A percentile compares a stretch with the other conserved stretches of the same genome.
These are phyloP conservation scores for Fusarium pseudonygamai DNA, from an alignment of 2,329 filamentous ascomycete genomes.

Conservation along the genomic window DNA sequence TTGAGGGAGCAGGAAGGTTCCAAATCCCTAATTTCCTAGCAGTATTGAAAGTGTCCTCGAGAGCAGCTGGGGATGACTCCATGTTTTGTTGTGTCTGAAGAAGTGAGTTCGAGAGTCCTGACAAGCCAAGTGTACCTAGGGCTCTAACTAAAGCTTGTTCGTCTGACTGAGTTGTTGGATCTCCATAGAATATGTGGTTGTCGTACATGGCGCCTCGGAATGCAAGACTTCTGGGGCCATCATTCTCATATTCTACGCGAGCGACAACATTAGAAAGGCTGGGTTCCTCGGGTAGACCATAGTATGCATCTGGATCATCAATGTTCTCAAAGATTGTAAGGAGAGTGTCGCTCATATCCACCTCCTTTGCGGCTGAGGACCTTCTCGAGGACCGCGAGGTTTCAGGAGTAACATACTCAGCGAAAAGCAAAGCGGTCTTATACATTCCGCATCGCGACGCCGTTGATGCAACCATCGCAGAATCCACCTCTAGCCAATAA, in stretches of 20 bases:
- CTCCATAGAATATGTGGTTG: conserved; percentile 75
- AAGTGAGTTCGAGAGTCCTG: conserved; percentile 85
- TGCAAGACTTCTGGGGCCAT: conserved; percentile 86
- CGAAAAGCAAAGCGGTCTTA: conserved; percentile 84
- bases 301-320: conserved; percentile 96
- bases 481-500: conserved; percentile 88
- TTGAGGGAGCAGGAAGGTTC: conserved; percentile 82
- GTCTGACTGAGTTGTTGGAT: conserved; percentile 66
- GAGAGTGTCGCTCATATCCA: conserved; percentile 73
- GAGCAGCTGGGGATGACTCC: conserved; percentile 64
- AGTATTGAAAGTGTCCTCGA: conserved; percentile 80
- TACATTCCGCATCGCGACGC: conserved; percentile 84
- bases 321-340: conserved; percentile 89
- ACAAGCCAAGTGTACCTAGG: conserved; percentile 81
- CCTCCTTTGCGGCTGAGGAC: conserved; percentile 66
- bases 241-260: conserved; percentile 87
- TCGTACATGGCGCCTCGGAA: conserved; percentile 94
- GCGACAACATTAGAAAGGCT: conserved; percentile 81
- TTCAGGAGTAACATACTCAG: conserved; percentile 75
- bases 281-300: conserved; percentile 83
- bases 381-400: conserved; percentile 68
- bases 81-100: conserved; percentile 72
- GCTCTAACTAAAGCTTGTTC: conserved; percentile 77
- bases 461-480: conserved; percentile 72
- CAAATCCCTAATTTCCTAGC: conserved; percentile 88